Evolutionary conservation across 371 early-diverging fungal species (phyloP), one percentile per base, ranked within the genome.

Genomic region (Haplosporangium sp.): DNA sequence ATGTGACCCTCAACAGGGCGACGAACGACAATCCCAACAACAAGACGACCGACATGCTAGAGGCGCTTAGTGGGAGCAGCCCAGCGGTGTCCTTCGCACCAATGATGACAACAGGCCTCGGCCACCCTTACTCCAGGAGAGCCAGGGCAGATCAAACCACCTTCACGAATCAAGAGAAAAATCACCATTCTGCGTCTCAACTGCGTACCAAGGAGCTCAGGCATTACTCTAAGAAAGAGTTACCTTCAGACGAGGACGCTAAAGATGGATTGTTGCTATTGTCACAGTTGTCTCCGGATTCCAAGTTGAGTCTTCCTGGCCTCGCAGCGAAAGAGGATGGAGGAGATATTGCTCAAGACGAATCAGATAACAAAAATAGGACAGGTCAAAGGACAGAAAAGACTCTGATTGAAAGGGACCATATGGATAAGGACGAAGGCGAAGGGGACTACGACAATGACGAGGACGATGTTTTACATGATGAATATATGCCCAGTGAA

Each of bases 1-100:
- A 80, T 41, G 82, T 60, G 1, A 67, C 58, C 59, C 48, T 73
- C 14, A 55, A 59, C 46, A 67, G 62, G 60, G 74, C 74, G 9
- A 73, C 67, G 29, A 73, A 73, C 45, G 67, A 36, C 40, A 67
- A 73, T 40, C 74, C 74, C 12, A 73, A 73, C 29, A 73, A 73
- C 53, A 73, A 73, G 56, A 73, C 74, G 8, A 73, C 74, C 0
- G 74, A 73, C 38, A 73, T 73, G 74, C 55, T 73, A 16, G 74
- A 67, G 1, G 74, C 74, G 14, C 23, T 73, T 14, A 55, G 29
- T 8, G 52, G 54, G 8, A 21, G n/a, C 14, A 55, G 29, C 18
- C 16, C 67, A 5, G 38, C 60, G 3, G 61, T 47, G 21, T 36
- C 56, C 5, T 60, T 73, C 45, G 54, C 60, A 43, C 74, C 74